A percentile compares a stretch with the other conserved stretches of the same genome.
phyloP scores from a whole-genome alignment of 768 basidiomycete genomes.

The Dentipellis sp. region DNA sequence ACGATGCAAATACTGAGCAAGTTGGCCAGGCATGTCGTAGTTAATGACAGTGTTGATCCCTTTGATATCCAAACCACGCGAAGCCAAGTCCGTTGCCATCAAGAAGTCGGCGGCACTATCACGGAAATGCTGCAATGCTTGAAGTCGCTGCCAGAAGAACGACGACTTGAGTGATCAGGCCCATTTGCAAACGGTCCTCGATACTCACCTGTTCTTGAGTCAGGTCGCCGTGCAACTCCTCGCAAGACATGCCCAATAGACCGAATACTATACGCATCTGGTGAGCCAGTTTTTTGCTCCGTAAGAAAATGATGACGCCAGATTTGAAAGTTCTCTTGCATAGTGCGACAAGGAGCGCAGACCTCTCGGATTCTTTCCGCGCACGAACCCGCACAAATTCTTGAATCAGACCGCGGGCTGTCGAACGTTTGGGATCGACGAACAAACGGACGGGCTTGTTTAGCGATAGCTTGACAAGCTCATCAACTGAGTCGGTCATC shows the following conservation, averaged over 20 bases:
- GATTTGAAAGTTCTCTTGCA: conserved; percentile 85
- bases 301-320: conserved; percentile 85
- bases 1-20: conserved; percentile 92
- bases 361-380: conserved; percentile 67
- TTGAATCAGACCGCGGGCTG: conserved; percentile 79
- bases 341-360: conserved; percentile 67
- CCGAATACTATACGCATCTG: conserved; percentile 93
- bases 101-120: conserved; percentile 85
- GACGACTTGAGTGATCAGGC: neutral
- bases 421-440: conserved; percentile 87
- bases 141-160: conserved; percentile 53
- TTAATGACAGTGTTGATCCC: conserved; percentile 97
- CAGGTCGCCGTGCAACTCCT: conserved; percentile 91
- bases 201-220: conserved; percentile 83
- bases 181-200: conserved; percentile 10
- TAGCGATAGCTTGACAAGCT: conserved; percentile 85
- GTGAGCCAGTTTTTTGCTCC: conserved; percentile 95
- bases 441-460: conserved; percentile 91
- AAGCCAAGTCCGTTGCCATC: conserved; percentile 94
- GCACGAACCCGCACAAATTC: conserved; percentile 92
- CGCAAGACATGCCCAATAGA: conserved; percentile 79
- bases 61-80: conserved; percentile 94
- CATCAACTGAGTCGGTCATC: conserved; percentile 95
- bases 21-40: conserved; percentile 94
- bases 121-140: conserved; percentile 79